Evolutionary conservation across 441 rosid genomes (phyloP), one percentile per base, ranked within the genome.

Genomic region (Croton setiger): DNA sequence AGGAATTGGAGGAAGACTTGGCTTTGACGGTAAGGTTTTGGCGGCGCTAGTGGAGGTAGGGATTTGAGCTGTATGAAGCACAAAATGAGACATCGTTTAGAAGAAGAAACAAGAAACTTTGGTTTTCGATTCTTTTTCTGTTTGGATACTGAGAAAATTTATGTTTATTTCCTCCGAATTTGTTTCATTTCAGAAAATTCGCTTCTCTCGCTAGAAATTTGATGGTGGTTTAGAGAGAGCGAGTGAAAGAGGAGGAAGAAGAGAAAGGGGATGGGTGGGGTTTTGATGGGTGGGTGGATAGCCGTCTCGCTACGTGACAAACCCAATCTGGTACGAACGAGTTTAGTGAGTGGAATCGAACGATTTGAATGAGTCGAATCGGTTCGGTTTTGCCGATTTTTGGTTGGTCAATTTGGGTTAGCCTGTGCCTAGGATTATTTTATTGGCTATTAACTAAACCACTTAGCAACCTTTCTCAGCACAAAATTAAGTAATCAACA

Each of bases 11-110:
- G 81, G 77, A 60, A 83, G 70, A 52, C 54, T 61, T n/a, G 88
- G 81, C 63, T 78, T 78, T 68, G 78, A 72, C 0, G 80, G 75
- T 4, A 78, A 64, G 56, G 83, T 72, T 69, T 72, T 80, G 59
- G 82, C 73, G 67, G 80, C 37, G 60, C 9, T 18, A 3, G 57
- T 67, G 31, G 78, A 75, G n/a, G 76, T 72, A 49, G 86, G 68
- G 71, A 79, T 61, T 31, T 67, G 72, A 18, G 81, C 52, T 3
- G 84, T 73, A 68, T 81, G 87, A 62, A 85, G 77, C 59, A 84
- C 68, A 57, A 85, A 79, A 70, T 83, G 83, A 37, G 89, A 79
- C 87, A 86, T 88, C 23, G 15, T 45, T 45, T 13, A 14, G 27
- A 21, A 12, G 33, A 39, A 43, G 39, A 27, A 27, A 27, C 1